Conservation (phyloP, 306 rosid genomes). For the Trifolium subterraneum region DNA sequence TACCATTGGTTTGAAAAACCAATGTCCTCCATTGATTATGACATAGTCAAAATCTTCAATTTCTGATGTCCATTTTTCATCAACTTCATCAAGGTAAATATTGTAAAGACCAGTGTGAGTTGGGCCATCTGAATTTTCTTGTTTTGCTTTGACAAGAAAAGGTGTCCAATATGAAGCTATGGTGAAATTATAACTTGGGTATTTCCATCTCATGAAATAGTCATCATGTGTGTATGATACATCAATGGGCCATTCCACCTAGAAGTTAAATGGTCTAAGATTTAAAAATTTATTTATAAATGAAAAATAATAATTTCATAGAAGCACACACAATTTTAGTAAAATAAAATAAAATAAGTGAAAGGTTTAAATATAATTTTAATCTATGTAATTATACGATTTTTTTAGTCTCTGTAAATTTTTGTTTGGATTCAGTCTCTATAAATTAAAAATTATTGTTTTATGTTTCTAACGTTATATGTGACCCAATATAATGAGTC, state of each 20-base stretch:
- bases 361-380: too few relatives aligned
- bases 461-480: too few relatives aligned
- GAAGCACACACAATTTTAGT: not conserved
- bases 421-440: too few relatives aligned
- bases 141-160: conserved; percentile 59
- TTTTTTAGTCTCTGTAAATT: too few relatives aligned
- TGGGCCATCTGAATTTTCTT: conserved; percentile 60
- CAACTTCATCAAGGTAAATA: conserved; percentile 78
- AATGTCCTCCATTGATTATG: conserved; percentile 77
- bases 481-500: too few relatives aligned
- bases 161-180: conserved; percentile 71
- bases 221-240: conserved; percentile 61
- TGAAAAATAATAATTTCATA: not conserved
- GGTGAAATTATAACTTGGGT: conserved; percentile 85
- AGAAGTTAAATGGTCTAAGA: not conserved
- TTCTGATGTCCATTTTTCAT: conserved; percentile 63
- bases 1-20: conserved; percentile 68
- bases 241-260: conserved; percentile 92
- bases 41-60: conserved; percentile 68
- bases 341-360: not conserved
- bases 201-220: conserved; percentile 67
- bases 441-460: too few relatives aligned
- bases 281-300: not conserved
- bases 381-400: too few relatives aligned
- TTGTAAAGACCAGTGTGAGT: conserved; percentile 59